Percentiles rank a stretch among this genome's conserved stretches.
These are phyloP conservation scores for Blastobotrys robertii DNA, from an alignment of 805 yeast genomes.

Conservation along the genomic window DNA sequence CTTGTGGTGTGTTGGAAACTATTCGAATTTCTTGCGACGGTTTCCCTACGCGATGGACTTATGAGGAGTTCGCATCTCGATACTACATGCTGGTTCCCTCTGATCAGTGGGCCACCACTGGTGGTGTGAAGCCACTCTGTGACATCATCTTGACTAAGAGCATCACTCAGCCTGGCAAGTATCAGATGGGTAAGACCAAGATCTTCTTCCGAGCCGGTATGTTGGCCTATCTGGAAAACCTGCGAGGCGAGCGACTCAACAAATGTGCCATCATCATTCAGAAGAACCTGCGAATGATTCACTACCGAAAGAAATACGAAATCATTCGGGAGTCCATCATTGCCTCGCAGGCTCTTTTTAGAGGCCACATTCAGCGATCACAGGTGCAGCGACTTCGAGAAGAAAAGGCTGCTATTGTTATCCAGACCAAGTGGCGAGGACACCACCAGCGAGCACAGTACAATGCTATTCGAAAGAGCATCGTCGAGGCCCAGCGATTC, in stretches of 20 bases:
- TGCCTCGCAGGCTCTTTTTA: slow-evolving; percentile 47
- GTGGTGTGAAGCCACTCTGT: slow-evolving; percentile 55
- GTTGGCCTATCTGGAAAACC: slow-evolving; percentile 81
- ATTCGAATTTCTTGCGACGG: slow-evolving; percentile 96
- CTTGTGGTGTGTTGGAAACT: slow-evolving; percentile 97
- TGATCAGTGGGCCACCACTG: slow-evolving; percentile 42
- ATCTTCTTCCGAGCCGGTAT: slow-evolving; percentile 95
- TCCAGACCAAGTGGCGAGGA: slow-evolving; percentile 54
- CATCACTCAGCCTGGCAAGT: slow-evolving; percentile 49
- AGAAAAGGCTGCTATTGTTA: slow-evolving; percentile 49
- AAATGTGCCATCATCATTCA: slow-evolving; percentile 78
- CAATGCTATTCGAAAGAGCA: slow-evolving; percentile 40
- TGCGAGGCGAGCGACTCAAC: slow-evolving; percentile 68
- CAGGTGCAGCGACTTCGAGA: slow-evolving; percentile 42
- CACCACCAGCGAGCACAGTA: slow-evolving; percentile 40
- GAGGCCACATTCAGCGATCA: slow-evolving; percentile 53
- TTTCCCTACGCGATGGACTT: slow-evolving; percentile 93
- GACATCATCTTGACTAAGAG: slow-evolving; percentile 54
- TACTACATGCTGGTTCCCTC: slow-evolving; percentile 78
- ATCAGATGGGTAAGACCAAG: slow-evolving; percentile 87
- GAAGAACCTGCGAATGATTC: slow-evolving; percentile 60
- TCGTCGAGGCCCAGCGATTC: slow-evolving; percentile 48
- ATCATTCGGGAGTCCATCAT: slow-evolving; percentile 45
- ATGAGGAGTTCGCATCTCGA: slow-evolving; percentile 83
- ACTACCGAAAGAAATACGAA: slow-evolving; percentile 52